phyloP scores from a whole-genome alignment of 345 rosid species.

The Ceriops decandra region DNA sequence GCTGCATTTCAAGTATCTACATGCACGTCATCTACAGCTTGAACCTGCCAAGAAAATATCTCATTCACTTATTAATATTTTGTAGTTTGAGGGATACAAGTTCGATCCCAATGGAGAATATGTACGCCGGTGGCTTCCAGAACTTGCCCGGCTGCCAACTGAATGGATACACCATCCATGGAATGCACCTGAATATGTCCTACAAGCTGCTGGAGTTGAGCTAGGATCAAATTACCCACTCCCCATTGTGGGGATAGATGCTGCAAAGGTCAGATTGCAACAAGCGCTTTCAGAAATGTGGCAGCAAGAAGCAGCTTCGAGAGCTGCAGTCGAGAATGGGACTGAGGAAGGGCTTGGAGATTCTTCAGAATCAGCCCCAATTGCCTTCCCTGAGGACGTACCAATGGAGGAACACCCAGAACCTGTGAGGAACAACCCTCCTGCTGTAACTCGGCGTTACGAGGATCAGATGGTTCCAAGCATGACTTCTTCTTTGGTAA shows the following conservation, averaged over 20 bases:
- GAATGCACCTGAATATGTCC: constrained; percentile 90
- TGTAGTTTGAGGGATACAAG: constrained; percentile 90
- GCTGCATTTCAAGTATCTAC: not conserved
- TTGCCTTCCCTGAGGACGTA: constrained; percentile 75
- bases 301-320: constrained; percentile 93
- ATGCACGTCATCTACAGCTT: not conserved
- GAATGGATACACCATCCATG: constrained; percentile 99
- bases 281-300: constrained; percentile 90
- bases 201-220: constrained; percentile 97
- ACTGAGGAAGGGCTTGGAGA: constrained; percentile 99
- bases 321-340: constrained; percentile 92
- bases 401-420: constrained; percentile 65
- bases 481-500: constrained; percentile 68
- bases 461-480: constrained; percentile 99
- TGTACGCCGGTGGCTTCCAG: constrained; percentile 97
- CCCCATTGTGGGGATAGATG: constrained; percentile 75
- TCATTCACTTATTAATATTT: constrained; percentile 8
- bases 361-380: constrained; percentile 58
- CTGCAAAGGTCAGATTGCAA: constrained; percentile 76
- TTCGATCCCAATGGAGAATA: constrained; percentile 94
- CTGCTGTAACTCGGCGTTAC: constrained; percentile 41
- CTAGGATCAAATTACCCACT: constrained; percentile 95
- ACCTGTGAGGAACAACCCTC: constrained; percentile 46
- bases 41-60: not conserved
- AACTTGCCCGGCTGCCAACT: constrained; percentile 90